Evolutionary conservation across 331 rosid species (phyloP).

Genomic region (Acacia concinna): DNA sequence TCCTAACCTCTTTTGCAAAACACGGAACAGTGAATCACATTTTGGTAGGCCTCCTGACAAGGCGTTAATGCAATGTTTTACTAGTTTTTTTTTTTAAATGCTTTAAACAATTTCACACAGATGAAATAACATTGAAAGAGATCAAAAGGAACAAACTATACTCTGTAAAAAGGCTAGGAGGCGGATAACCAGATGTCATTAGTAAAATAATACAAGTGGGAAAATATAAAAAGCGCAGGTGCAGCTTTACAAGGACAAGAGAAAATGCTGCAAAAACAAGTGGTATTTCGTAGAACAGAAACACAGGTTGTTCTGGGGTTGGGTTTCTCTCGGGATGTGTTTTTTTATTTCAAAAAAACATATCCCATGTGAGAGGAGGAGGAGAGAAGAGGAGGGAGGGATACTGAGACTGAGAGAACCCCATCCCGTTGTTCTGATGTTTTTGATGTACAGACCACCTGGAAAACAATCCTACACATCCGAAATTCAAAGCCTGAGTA

Average conservation of each 20-base stretch:
- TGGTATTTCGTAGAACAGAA: background rate
- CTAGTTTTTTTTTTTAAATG: background rate
- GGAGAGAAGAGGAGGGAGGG: no score
- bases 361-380: no score
- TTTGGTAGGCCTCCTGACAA: background rate
- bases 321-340: no score
- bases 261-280: background rate
- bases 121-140: background rate
- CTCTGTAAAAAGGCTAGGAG: background rate
- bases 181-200: background rate
- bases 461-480: background rate
- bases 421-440: background rate
- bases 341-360: no score
- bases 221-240: background rate
- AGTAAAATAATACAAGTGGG: background rate
- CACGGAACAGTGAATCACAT: background rate
- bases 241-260: background rate
- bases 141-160: background rate
- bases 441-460: slow-evolving; percentile 8
- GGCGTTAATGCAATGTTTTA: background rate
- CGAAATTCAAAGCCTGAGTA: slow-evolving; percentile 6
- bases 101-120: background rate
- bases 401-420: no score
- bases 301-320: background rate
- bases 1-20: background rate